Base-by-base conservation (phyloP, 352 stramenopile species). In the Phytophthora vignae region DNA sequence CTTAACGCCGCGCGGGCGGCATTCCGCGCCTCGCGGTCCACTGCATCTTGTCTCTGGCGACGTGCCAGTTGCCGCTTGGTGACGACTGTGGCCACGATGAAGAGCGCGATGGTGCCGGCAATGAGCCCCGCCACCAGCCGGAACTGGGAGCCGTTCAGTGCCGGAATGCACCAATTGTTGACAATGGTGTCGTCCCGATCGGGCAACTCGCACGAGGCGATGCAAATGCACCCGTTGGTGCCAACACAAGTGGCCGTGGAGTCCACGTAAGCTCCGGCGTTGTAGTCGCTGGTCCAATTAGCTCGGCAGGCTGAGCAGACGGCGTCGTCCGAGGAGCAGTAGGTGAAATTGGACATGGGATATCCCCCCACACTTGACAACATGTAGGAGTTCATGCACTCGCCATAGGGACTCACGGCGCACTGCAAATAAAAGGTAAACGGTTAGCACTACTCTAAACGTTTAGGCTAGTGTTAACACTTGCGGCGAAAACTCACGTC, bases 151-250 rank as follows among this genome's bases (percentile, higher is more conserved):
- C 64, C 60, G 19, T 64, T 38, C 11, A 79, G 61, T 2, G 70
- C 64, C 8, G 58, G 77, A 10, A 71, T 64, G 42, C 77, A 84
- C 66, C 67, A 69, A 21, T 76, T 71, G 38, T 78, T 19, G 1
- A 80, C 40, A 19, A 84, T 71, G 25, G 25, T 55, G 48, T 65
- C 46, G 48, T 74, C 61, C 9, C 69, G 74, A n/a, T 72, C 38
- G 19, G 77, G 67, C 22, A 66, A 36, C 38, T 78, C 74, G 31
- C 82, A 90, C 22, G 66, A 64, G 1, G 77, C 69, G 21, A 88
- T 59, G 38, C 81, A 88, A 15, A 88, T 73, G 70, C 81, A 88
- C 40, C 79, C 79, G 5, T 53, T 71, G 2, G 54, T 44, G 11
- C 81, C 81, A 10, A 76, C 62, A 64, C 81, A 88, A 36, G 61